Conservation (phyloP, 1,284 basidiomycete species). For the Ceratorhiza oryzae-sativae region DNA sequence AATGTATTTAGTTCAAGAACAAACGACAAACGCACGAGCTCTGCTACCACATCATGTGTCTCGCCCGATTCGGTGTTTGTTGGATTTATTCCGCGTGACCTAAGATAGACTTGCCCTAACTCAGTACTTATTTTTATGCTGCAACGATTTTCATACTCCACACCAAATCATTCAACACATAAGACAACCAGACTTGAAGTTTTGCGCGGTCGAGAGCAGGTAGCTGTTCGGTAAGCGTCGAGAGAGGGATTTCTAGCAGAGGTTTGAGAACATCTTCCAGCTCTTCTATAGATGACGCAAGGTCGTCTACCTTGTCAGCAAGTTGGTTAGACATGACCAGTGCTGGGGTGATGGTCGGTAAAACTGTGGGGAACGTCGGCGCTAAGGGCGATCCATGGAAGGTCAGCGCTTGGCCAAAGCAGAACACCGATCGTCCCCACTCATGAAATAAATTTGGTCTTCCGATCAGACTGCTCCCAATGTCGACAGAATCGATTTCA, state of each 20-base stretch:
- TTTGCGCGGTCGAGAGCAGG: slow-evolving; percentile 73
- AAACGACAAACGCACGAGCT: slow-evolving; percentile 61
- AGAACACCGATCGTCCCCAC: not conserved
- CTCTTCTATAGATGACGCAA: slow-evolving; percentile 61
- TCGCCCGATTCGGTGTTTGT: slow-evolving; percentile 51
- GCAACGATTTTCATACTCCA: slow-evolving; percentile 63
- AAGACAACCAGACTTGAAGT: slow-evolving; percentile 73
- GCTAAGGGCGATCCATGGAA: not conserved
- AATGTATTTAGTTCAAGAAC: not conserved
- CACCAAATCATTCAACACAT: slow-evolving; percentile 80
- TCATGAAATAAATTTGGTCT: too few relatives aligned
- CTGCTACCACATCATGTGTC: slow-evolving; percentile 71
- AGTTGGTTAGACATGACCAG: slow-evolving; percentile 12
- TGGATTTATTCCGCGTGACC: slow-evolving; percentile 76
- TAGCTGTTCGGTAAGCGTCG: slow-evolving; percentile 61
- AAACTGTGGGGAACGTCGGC: not conserved
- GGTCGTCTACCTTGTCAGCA: slow-evolving; percentile 40
- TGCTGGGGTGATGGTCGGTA: not conserved
- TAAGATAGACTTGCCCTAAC: slow-evolving; percentile 69
- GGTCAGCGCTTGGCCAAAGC: not conserved
- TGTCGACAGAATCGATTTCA: too few relatives aligned
- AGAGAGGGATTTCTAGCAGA: slow-evolving; percentile 66
- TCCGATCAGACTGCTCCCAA: too few relatives aligned
- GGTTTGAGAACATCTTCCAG: slow-evolving; percentile 70
- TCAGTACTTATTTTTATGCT: slow-evolving; percentile 12